Percentiles rank a stretch among this genome's conserved stretches.
Evolutionary conservation across 2,329 filamentous ascomycete species (phyloP).

Genomic region (Hirsutella minnesotensis): DNA sequence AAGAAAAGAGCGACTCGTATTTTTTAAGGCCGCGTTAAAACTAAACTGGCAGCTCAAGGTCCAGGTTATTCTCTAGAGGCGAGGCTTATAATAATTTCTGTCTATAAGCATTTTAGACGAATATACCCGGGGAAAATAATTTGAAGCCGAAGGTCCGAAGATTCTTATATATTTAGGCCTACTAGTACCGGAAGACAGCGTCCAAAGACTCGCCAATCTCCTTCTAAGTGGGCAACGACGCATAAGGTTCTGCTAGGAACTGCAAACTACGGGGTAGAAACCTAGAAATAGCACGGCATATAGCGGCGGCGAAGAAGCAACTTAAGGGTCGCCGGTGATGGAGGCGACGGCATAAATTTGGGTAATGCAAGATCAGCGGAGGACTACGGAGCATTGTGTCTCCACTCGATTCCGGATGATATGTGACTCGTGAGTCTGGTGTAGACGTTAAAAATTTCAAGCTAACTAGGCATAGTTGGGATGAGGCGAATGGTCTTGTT

Average conservation of each 20-base stretch:
- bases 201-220: background rate
- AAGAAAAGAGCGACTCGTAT: background rate
- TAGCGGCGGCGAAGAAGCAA: background rate
- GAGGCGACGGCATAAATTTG: background rate
- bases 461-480: background rate
- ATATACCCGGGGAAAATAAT: background rate
- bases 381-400: background rate
- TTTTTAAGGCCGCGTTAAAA: background rate
- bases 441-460: background rate
- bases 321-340: background rate
- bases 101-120: background rate
- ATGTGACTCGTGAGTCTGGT: background rate
- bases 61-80: background rate
- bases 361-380: background rate
- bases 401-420: background rate
- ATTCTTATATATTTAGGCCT: background rate
- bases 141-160: background rate
- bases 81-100: background rate
- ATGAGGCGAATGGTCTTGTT: background rate
- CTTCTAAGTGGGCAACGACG: background rate
- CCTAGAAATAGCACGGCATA: background rate
- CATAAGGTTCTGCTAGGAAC: background rate
- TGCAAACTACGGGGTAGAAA: background rate
- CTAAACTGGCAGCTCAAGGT: background rate
- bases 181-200: background rate